Percentiles rank a stretch among this genome's conserved stretches.
phyloP scores from a whole-genome alignment of 805 yeast genomes.

The Priceomyces medius region DNA sequence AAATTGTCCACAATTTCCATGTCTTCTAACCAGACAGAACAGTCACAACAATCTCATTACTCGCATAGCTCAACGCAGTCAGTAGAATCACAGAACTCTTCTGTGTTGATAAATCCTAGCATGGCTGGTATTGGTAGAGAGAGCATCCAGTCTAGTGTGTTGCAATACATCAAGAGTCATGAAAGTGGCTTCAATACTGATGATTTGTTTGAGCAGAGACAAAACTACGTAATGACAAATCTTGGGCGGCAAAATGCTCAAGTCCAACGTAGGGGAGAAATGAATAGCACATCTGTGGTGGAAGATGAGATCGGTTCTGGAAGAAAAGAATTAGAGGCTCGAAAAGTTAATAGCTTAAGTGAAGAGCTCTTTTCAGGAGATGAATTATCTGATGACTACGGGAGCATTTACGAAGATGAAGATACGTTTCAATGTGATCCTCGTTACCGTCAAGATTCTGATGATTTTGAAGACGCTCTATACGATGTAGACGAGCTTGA shows the following conservation, averaged over 20 bases:
- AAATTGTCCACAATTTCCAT: conserved; percentile 30
- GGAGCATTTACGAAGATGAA: conserved; percentile 11
- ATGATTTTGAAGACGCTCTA: conserved; percentile 5
- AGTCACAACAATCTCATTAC: conserved; percentile 16
- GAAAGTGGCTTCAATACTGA: conserved; percentile 29
- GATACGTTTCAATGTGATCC: conserved; percentile 5
- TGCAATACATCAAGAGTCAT: conserved; percentile 32
- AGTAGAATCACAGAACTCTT: conserved; percentile 17
- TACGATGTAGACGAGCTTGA: conserved; percentile 35
- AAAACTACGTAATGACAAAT: conserved; percentile 10
- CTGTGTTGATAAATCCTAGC: conserved; percentile 17
- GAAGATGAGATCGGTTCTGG: background rate
- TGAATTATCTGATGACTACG: conserved; percentile 1
- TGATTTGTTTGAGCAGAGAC: conserved; percentile 38
- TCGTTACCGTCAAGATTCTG: conserved; percentile 10
- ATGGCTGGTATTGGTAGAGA: conserved; percentile 23
- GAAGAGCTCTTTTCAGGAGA: background rate
- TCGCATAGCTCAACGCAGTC: conserved; percentile 14
- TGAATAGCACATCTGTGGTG: background rate
- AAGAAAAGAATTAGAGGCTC: background rate
- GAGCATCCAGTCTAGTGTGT: conserved; percentile 31
- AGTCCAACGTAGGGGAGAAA: background rate
- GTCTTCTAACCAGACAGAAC: conserved; percentile 26
- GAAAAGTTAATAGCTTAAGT: background rate
- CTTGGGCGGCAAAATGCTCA: background rate